Percentiles rank a stretch among this genome's conserved stretches.
Conservation (phyloP, 148 eudicot species). For the Drosera capensis region DNA sequence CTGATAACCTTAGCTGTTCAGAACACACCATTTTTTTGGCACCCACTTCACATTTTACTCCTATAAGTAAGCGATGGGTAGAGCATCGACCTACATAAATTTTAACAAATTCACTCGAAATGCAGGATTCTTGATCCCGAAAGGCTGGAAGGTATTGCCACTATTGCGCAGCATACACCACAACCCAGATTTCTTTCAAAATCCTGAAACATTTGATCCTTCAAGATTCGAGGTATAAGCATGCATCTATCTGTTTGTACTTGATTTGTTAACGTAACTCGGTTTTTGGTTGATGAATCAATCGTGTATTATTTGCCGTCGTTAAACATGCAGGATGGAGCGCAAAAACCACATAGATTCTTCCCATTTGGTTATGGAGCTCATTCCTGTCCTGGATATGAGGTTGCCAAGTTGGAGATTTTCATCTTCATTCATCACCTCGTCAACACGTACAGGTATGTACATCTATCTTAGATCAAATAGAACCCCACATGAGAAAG, state of each 20-base stretch:
- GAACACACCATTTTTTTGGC: no score
- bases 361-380: conserved; percentile 90
- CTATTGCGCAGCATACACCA: conserved; percentile 87
- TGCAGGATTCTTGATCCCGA: conserved; percentile 78
- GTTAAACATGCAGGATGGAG: conserved; percentile 30
- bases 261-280: not conserved
- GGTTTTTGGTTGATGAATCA: conserved; percentile 3
- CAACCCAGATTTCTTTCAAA: conserved; percentile 47
- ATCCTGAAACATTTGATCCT: conserved; percentile 58
- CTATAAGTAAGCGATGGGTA: no score
- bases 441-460: conserved; percentile 65
- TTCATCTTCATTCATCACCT: conserved; percentile 65
- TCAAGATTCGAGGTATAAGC: conserved; percentile 69
- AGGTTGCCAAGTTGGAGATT: conserved; percentile 70
- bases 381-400: conserved; percentile 93
- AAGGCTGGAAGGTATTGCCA: conserved; percentile 96
- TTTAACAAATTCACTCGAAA: no score
- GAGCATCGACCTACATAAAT: no score
- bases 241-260: conserved; percentile 5
- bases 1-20: no score
- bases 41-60: no score
- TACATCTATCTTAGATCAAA: not conserved
- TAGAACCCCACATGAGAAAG: no score
- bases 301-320: not conserved
- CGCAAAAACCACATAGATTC: conserved; percentile 57